These are phyloP conservation scores for Schwanniomyces vanrijiae DNA, from an alignment of 805 yeast genomes.

Conservation along the genomic window DNA sequence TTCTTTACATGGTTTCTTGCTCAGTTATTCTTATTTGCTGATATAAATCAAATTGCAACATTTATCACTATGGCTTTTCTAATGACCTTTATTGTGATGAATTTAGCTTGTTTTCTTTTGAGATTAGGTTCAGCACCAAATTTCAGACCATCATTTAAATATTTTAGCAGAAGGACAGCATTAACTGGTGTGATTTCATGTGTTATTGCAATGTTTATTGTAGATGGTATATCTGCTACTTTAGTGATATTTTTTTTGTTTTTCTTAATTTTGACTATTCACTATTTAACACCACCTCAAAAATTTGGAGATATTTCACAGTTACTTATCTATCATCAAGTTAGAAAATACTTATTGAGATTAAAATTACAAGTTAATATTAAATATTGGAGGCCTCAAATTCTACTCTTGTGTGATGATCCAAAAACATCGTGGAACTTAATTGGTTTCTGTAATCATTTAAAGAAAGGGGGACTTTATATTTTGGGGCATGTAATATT, in stretches of 20 bases:
- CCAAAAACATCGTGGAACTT: conserved; percentile 92
- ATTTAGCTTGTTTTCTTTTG: conserved; percentile 87
- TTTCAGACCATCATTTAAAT: conserved; percentile 92
- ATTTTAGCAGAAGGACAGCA: conserved; percentile 82
- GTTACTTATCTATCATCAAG: conserved; percentile 92
- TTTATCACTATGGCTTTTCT: conserved; percentile 96
- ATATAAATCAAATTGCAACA: conserved; percentile 91
- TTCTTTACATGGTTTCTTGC: conserved; percentile 77
- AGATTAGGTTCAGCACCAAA: conserved; percentile 96
- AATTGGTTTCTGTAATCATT: conserved; percentile 87
- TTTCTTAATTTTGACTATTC: conserved; percentile 73
- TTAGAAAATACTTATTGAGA: conserved; percentile 81
- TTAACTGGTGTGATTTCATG: conserved; percentile 69
- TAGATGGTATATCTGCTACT: conserved; percentile 88
- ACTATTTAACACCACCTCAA: conserved; percentile 89
- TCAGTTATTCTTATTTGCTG: conserved; percentile 83
- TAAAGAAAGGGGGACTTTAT: conserved; percentile 94
- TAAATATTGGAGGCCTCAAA: conserved; percentile 98
- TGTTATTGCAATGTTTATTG: conserved; percentile 85
- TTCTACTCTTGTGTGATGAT: conserved; percentile 81
- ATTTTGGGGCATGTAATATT: conserved; percentile 90
- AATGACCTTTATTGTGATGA: conserved; percentile 93
- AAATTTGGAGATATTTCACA: conserved; percentile 99
- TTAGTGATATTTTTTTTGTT: conserved; percentile 66
- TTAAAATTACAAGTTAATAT: conserved; percentile 85